Conservation (phyloP, 169 alveolate species). For the Eimeria brunetti region DNA sequence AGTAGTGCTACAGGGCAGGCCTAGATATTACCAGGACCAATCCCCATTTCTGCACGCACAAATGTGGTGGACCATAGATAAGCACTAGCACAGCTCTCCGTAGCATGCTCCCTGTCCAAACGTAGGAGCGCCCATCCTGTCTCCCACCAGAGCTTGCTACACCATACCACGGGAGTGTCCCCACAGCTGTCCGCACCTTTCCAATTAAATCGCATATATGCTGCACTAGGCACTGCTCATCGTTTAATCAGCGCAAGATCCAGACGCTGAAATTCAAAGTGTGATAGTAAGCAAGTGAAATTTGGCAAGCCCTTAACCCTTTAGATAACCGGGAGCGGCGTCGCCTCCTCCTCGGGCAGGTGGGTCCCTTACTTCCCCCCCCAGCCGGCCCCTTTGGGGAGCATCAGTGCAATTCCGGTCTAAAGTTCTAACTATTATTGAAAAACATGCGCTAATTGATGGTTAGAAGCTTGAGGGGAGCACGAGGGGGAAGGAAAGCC, state of each 20-base stretch:
- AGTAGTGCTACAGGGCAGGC: too few relatives aligned
- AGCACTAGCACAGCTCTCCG: too few relatives aligned
- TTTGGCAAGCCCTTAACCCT: neutral
- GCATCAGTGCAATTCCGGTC: neutral
- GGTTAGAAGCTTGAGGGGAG: neutral
- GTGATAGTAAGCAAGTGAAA: neutral
- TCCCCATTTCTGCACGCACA: too few relatives aligned
- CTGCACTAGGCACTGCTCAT: neutral
- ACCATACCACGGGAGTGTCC: neutral
- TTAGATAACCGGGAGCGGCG: neutral
- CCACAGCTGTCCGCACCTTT: neutral
- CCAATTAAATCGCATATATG: neutral
- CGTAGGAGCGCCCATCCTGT: too few relatives aligned
- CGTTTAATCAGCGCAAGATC: neutral
- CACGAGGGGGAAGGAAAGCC: constrained; percentile 58
- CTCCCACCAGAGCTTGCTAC: neutral
- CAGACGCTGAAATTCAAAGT: neutral
- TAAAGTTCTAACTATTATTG: neutral
- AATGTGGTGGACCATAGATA: too few relatives aligned
- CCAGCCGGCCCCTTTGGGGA: neutral
- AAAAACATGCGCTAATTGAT: neutral
- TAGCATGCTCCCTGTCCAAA: too few relatives aligned
- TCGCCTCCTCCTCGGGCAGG: neutral
- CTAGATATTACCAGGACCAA: too few relatives aligned
- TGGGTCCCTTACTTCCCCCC: neutral